Base-by-base conservation (phyloP, 305 asterid genomes). In the Fraxinus xanthoxyloides region DNA sequence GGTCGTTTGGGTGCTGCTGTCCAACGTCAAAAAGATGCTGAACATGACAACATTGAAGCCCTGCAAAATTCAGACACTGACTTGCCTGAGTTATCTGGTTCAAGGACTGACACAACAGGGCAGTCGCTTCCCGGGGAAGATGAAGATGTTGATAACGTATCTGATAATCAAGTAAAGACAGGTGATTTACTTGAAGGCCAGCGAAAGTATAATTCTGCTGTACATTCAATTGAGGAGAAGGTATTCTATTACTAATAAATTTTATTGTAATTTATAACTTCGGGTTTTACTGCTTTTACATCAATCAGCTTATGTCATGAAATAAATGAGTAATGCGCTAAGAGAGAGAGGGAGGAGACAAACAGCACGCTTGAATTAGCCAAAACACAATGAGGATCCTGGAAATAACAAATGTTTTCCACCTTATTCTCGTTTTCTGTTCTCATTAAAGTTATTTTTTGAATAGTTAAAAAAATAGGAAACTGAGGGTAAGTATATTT, bases 1-100 rank as follows among this genome's bases (percentile, higher is more conserved):
- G 98, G 90, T 86, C 93, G 97, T 59, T 78, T 97, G 82, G 98
- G 98, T 87, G 99, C 99, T 87, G 99, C 99, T 85, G 99, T 97
- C 86, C 99, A 94, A 87, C 98, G 97, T 82, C 94, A 97, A 83
- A 97, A 95, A 87, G 97, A 97, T 89, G 98, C 98, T 76, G 97
- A 91, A 10, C 89, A 91, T 89, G 97, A 88, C 83, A 90, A 92
- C 80, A 84, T 90, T 56, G 97, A 90, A 85, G 91, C 93, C 79
- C 79, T 90, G 84, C 90, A 91, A 79, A 91, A 85, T 81, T 87
- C 93, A 38, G 92, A 91, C 54, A 67, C 85, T 51, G 94, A 87
- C 82, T 83, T 93, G 83, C 87, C 93, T 79, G 93, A 89, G 82
- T 80, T 90, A 82, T 84, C 97, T 78, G 85, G 91, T 84, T 81